Percentiles rank a stretch among this genome's conserved stretches.
phyloP scores from a whole-genome alignment of 352 stramenopile genomes.

The Phytophthora sp. region DNA sequence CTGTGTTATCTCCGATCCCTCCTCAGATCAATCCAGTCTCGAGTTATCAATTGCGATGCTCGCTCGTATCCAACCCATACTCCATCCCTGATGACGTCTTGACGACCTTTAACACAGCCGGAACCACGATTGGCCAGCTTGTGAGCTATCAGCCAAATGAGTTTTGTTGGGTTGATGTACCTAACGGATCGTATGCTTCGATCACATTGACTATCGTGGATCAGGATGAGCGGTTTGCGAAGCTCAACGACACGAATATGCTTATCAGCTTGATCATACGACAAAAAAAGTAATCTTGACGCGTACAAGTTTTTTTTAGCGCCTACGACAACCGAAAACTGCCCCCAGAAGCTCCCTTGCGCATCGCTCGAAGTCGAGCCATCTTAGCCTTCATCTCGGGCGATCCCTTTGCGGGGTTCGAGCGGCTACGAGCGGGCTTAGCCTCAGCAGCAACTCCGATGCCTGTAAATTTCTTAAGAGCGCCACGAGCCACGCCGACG shows the following conservation, averaged over 20 bases:
- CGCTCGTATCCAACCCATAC: neutral
- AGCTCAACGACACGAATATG: neutral
- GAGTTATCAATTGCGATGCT: neutral
- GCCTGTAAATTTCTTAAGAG: neutral
- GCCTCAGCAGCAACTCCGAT: neutral
- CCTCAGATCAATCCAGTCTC: neutral
- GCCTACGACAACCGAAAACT: neutral
- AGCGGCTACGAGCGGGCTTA: neutral
- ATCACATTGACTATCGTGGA: neutral
- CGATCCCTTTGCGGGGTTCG: neutral
- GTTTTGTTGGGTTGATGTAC: neutral
- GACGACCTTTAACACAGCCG: neutral
- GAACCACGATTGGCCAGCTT: neutral
- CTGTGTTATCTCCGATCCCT: neutral
- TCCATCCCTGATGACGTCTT: neutral
- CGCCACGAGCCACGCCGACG: neutral
- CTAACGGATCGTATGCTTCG: neutral
- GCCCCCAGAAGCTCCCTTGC: too few relatives aligned
- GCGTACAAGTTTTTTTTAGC: neutral
- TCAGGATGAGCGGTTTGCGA: neutral
- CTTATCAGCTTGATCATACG: neutral
- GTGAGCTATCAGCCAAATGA: neutral
- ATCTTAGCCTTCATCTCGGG: too few relatives aligned
- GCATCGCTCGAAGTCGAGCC: neutral
- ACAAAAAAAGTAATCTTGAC: neutral